Evolutionary conservation across 148 eudicot genomes (phyloP).

Genomic region (Arbutus unedo): DNA sequence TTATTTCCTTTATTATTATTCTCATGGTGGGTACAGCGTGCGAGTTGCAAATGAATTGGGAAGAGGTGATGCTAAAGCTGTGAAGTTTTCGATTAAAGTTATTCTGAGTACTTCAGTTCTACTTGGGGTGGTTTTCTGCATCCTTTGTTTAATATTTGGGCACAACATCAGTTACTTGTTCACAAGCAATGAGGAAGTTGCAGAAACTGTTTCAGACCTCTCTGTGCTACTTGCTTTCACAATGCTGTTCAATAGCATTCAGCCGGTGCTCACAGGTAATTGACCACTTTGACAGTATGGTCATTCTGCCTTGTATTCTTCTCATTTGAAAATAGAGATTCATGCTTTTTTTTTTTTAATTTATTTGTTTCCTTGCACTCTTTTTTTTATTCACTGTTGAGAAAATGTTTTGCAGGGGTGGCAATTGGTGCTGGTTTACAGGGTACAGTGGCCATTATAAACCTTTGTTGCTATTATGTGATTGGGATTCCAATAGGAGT

Average conservation of each 20-base stretch:
- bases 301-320: background rate
- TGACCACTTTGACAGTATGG: background rate
- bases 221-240: conserved; percentile 41
- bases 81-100: conserved; percentile 65
- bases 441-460: conserved; percentile 45
- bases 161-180: conserved; percentile 32
- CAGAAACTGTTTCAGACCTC: conserved; percentile 33
- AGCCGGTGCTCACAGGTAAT: conserved; percentile 48
- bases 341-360: background rate
- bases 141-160: conserved; percentile 32
- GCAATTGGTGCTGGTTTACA: conserved; percentile 56
- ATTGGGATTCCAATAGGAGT: conserved; percentile 53
- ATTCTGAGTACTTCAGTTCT: conserved; percentile 41
- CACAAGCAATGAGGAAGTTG: conserved; percentile 40
- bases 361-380: background rate
- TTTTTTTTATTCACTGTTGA: background rate
- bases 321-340: background rate
- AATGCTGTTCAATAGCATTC: conserved; percentile 39
- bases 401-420: conserved; percentile 31
- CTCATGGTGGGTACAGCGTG: conserved; percentile 41
- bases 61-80: conserved; percentile 59
- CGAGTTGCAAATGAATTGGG: conserved; percentile 78
- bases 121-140: conserved; percentile 42
- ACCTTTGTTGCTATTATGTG: conserved; percentile 43
- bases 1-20: background rate